Evolutionary conservation across 495 filamentous ascomycete genomes (phyloP), one percentile per base, ranked within the genome.

Genomic region (Tetracladium setigerum): DNA sequence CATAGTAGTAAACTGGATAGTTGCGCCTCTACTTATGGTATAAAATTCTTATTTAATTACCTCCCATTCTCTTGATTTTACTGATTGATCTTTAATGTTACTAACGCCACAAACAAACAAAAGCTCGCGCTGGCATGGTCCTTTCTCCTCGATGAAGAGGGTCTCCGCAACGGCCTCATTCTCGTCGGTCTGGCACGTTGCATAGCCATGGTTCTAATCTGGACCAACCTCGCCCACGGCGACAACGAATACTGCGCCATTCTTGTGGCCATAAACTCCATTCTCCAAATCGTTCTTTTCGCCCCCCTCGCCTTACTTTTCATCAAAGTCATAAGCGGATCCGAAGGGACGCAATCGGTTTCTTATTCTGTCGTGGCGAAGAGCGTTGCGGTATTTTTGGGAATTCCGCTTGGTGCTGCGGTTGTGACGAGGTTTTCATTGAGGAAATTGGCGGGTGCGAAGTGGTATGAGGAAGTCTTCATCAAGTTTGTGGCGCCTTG

Each of bases 1-100:
- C 53, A 60, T 96, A 17, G 44, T 92, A 16, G 61, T 89, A 32
- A 95, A 96, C 54, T 95, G 90, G 90, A 74, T 95, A 43, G 60
- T 95, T n/a, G 87, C 87, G 0, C 91, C 90, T 0, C 73, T 95
- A 10, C 64, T 95, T 24, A 95, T 95, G 91, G 86, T 87, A 59
- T 57, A 69, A 58, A 3, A 3, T 27, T 7, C 22, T 3, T 27
- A 3, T 7, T 27, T 27, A 3, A 27, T 27, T 27, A 3, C 47
- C 14, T 35, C 13, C 17, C 14, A 6, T 24, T 19, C 33, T 31
- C 31, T 16, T 30, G 12, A 13, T 24, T 67, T 9, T 14, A 19
- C 36, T 15, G 13, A 31, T 15, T 9, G 42, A 16, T 24, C 18
- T 22, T 35, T 11, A 14, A 15, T 13, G 31, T 8, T 9, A 46